Conservation (phyloP, 2,329 filamentous ascomycete species). For the Aspergillus sclerotialis region DNA sequence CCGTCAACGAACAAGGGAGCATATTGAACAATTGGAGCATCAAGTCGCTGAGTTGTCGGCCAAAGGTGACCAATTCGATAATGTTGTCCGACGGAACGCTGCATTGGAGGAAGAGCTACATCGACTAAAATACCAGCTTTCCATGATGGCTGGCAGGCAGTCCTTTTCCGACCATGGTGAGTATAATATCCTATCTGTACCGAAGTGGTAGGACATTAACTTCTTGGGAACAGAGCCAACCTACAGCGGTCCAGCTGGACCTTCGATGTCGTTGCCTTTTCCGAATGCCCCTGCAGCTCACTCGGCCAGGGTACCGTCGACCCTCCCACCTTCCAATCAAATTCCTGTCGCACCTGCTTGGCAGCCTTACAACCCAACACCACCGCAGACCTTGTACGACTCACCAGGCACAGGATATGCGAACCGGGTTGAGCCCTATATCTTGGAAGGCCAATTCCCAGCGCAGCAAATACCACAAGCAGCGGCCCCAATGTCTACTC, state of each 20-base stretch:
- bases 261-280: constrained; percentile 19
- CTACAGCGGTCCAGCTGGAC: constrained; percentile 10
- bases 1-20: constrained; percentile 52
- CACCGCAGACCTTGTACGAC: constrained; percentile 20
- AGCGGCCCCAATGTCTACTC: constrained; percentile 7
- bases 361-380: constrained; percentile 18
- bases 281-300: no score
- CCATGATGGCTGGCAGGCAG: constrained; percentile 16
- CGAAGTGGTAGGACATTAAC: constrained; percentile 9
- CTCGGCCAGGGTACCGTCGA: constrained; percentile 17
- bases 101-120: constrained; percentile 50
- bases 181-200: constrained; percentile 1
- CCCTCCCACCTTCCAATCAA: constrained; percentile 17
- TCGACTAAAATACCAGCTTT: constrained; percentile 45
- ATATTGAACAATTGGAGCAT: constrained; percentile 51
- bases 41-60: constrained; percentile 47
- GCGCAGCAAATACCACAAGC: constrained; percentile 4
- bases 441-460: constrained; percentile 12
- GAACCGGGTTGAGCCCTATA: constrained; percentile 16
- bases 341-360: constrained; percentile 21
- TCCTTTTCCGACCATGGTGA: constrained; percentile 13
- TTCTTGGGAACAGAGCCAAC: constrained; percentile 10
- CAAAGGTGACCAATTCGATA: constrained; percentile 45
- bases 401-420: constrained; percentile 21
- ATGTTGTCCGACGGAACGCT: constrained; percentile 47